phyloP scores from a whole-genome alignment of 1,284 basidiomycete genomes.

The Leccinum huronense region DNA sequence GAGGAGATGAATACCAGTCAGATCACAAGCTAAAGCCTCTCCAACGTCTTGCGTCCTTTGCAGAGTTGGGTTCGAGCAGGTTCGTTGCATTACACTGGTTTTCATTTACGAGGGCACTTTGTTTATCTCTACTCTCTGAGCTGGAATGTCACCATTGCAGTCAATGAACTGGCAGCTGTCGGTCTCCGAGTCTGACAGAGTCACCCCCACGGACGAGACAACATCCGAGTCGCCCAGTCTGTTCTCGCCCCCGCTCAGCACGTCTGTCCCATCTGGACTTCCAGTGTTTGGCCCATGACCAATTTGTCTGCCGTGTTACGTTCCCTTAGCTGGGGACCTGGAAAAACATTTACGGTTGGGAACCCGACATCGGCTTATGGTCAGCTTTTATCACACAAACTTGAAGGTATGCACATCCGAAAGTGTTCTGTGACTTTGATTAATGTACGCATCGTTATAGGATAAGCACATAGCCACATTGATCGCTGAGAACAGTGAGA shows the following conservation, averaged over 20 bases:
- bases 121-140: slow-evolving; percentile 3
- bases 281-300: slow-evolving; percentile 29
- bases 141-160: slow-evolving; percentile 30
- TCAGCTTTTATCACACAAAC: no score
- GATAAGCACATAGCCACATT: no score
- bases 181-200: slow-evolving; percentile 21
- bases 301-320: slow-evolving; percentile 71
- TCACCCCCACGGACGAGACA: slow-evolving; percentile 31
- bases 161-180: slow-evolving; percentile 46
- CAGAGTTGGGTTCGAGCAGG: slow-evolving; percentile 26
- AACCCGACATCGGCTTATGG: no score
- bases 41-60: slow-evolving; percentile 33
- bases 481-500: no score
- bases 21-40: slow-evolving; percentile 42
- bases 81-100: slow-evolving; percentile 11
- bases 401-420: no score
- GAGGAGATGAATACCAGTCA: slow-evolving; percentile 38
- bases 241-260: no score
- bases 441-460: no score
- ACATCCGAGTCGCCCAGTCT: slow-evolving; percentile 22
- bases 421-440: no score
- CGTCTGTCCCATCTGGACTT: slow-evolving; percentile 34
- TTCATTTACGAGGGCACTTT: background rate
- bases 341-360: no score
- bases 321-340: slow-evolving; percentile 37